Percentiles rank a stretch among this genome's conserved stretches.
Conservation (phyloP, 2,329 filamentous ascomycete genomes). For the Botryotinia globosa region DNA sequence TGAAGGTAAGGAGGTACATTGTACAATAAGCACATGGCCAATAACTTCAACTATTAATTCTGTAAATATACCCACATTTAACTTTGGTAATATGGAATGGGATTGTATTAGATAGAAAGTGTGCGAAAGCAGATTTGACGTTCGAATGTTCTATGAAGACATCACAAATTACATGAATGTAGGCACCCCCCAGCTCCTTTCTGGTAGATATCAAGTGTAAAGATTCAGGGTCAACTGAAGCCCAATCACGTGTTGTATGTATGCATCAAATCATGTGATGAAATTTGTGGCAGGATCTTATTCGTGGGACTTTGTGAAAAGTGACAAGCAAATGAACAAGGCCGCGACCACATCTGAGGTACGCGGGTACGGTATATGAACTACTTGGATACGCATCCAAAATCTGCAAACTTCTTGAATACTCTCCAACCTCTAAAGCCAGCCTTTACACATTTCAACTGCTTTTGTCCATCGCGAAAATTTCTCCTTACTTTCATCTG, state of each 20-base stretch:
- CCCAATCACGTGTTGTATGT: not conserved
- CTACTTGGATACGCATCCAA: not conserved
- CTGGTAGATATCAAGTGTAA: no score
- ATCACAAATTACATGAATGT: not conserved
- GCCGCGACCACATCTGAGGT: not conserved
- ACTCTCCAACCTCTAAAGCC: constrained; percentile 20
- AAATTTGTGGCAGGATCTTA: not conserved
- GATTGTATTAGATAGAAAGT: not conserved
- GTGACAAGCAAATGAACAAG: not conserved
- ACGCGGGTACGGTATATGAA: not conserved
- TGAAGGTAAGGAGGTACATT: not conserved
- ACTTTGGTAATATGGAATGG: not conserved
- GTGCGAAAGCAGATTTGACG: not conserved
- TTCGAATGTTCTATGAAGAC: not conserved
- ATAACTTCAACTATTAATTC: not conserved
- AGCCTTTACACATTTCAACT: constrained; percentile 49
- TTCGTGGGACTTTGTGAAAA: not conserved
- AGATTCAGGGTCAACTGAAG: not conserved
- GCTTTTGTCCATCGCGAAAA: constrained; percentile 56
- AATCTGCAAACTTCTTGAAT: not conserved
- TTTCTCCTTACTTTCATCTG: constrained; percentile 43
- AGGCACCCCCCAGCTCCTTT: no score
- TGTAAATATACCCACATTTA: not conserved
- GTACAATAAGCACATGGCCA: not conserved
- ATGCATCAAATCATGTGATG: not conserved